Evolutionary conservation across 768 basidiomycete genomes (phyloP).

Genomic region (Kwoniella mangroviensis): DNA sequence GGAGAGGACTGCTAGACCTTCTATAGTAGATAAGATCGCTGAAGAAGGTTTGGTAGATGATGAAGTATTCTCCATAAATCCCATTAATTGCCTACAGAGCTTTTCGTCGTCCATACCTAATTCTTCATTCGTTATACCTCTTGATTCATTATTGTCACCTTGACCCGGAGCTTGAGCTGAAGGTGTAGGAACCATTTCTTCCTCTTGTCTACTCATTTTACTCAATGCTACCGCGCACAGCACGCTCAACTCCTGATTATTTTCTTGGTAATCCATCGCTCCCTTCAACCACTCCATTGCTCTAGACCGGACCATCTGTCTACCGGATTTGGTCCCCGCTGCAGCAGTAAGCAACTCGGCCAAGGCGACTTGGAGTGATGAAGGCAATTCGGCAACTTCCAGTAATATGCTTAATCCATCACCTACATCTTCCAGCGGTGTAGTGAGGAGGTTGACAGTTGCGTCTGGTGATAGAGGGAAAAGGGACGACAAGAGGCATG

Average conservation of each 20-base stretch:
- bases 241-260: slow-evolving; percentile 65
- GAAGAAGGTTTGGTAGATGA: slow-evolving; percentile 50
- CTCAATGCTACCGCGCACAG: slow-evolving; percentile 74
- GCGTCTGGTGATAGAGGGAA: slow-evolving; percentile 34
- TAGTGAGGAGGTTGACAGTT: slow-evolving; percentile 25
- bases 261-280: slow-evolving; percentile 58
- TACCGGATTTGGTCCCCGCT: slow-evolving; percentile 72
- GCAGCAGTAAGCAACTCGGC: slow-evolving; percentile 79
- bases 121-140: slow-evolving; percentile 22
- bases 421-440: slow-evolving; percentile 13
- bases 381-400: slow-evolving; percentile 72
- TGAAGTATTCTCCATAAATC: slow-evolving; percentile 60
- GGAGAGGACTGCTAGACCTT: slow-evolving; percentile 84
- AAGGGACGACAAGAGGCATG: slow-evolving; percentile 34
- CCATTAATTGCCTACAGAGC: slow-evolving; percentile 66
- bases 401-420: slow-evolving; percentile 49
- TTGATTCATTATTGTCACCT: neutral
- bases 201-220: slow-evolving; percentile 68
- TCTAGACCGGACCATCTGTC: slow-evolving; percentile 66
- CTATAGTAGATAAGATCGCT: slow-evolving; percentile 70
- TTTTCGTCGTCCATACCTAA: slow-evolving; percentile 59
- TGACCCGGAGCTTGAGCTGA: neutral
- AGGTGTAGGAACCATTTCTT: neutral
- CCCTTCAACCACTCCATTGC: slow-evolving; percentile 71
- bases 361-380: slow-evolving; percentile 65